Base-by-base conservation (phyloP, 176 grass and related monocot genomes). In the Miscanthus lutarioriparius region DNA sequence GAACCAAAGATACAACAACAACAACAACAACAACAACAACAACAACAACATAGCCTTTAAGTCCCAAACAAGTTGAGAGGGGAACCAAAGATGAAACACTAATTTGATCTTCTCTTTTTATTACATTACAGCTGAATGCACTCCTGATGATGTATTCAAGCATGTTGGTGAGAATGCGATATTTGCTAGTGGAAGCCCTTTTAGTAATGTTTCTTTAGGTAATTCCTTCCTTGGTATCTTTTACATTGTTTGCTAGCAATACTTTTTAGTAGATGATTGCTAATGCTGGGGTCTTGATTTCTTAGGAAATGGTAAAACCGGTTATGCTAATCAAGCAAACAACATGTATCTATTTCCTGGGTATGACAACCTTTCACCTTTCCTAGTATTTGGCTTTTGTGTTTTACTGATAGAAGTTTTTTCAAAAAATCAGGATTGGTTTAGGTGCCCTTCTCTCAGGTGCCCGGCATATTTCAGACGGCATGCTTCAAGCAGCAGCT, bases 311-410 rank as follows among this genome's bases (percentile, higher is more conserved):
- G 91, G 89, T 44, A 95, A 88, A 78, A 83, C 84, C 47, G 91
- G 93, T 61, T 92, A 84, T 67, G 93, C 87, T 64, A 98, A 94
- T 87, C 96, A 98, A 94, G 96, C 96, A 89, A 98, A 98, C 70
- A 98, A 98, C 80, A 98, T 98, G 96, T 98, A 98, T 87, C 75
- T 98, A 45, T 98, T 98, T 95, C 96, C 96, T 82, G 93, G 96
- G 96, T 98, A 98, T 53, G 87, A 48, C 9, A 77, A 90, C 51
- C 3, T 84, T 43, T 88, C 10, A 67, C 48, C 66, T 70, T 70
- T 15, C 37, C 25, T 56, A 44, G 14, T 79, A 51, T 70, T 61
- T 33, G 47, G 2, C 79, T 41, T 86, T 54, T 76, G 23, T 69
- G 49, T 83, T 90, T 38, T 69, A 8, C 74, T 83, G 25, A 92